These are phyloP conservation scores for Ganoderma meredithae DNA, from an alignment of 1,284 basidiomycete species.

Conservation along the genomic window DNA sequence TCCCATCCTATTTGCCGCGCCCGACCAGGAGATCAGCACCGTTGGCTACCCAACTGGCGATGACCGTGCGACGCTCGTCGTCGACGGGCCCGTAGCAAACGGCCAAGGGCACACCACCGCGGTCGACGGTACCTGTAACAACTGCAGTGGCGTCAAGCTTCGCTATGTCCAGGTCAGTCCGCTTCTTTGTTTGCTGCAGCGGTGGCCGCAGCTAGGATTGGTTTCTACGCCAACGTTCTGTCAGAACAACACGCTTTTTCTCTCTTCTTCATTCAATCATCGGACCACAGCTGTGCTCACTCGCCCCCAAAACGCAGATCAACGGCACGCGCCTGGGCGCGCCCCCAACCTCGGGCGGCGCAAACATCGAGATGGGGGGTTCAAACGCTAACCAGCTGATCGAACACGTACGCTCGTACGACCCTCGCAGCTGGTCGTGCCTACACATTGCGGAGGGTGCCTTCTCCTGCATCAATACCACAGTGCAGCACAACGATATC, in stretches of 20 bases:
- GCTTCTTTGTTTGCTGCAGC: not conserved
- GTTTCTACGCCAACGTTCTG: constrained; percentile 10
- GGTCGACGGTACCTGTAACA: constrained; percentile 66
- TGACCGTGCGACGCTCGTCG: constrained; percentile 59
- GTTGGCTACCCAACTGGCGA: constrained; percentile 72
- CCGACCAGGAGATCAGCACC: constrained; percentile 82
- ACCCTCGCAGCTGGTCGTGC: constrained; percentile 80
- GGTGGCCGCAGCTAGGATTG: not conserved
- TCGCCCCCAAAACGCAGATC: constrained; percentile 52
- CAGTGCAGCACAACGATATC: constrained; percentile 82
- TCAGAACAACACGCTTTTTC: not conserved
- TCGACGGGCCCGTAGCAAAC: constrained; percentile 62
- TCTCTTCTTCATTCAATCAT: not conserved
- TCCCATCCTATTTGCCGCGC: constrained; percentile 69
- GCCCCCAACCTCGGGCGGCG: constrained; percentile 63
- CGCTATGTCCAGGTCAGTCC: constrained; percentile 72
- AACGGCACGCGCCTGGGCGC: constrained; percentile 68
- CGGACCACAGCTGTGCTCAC: constrained; percentile 13
- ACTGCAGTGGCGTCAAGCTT: constrained; percentile 65
- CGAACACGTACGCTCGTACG: constrained; percentile 73
- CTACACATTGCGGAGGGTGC: constrained; percentile 74
- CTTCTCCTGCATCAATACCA: constrained; percentile 67
- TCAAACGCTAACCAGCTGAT: constrained; percentile 70
- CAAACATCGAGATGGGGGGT: constrained; percentile 82
- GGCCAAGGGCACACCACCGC: constrained; percentile 75